Conservation (phyloP, 345 rosid species). For the Gossypium turneri region DNA sequence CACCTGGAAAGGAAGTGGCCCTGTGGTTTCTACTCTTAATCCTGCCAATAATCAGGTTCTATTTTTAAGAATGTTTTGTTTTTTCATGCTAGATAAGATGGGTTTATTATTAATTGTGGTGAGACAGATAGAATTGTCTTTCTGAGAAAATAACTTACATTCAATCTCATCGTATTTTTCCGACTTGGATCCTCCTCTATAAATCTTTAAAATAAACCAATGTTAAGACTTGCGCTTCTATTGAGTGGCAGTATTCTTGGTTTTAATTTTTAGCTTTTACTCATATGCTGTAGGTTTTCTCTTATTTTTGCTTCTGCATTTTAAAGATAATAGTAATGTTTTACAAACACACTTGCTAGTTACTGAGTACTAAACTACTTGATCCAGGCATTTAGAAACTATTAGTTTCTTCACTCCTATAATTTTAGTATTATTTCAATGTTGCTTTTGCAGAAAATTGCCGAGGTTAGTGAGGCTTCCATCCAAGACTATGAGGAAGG, state of each 20-base stretch:
- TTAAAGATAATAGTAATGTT: neutral
- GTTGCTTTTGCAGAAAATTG: constrained; percentile 48
- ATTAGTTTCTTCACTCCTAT: neutral
- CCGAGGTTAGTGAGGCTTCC: constrained; percentile 78
- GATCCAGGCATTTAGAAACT: neutral
- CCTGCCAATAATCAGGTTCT: constrained; percentile 86
- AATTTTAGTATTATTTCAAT: neutral
- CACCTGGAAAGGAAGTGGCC: constrained; percentile 71
- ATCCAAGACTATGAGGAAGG: constrained; percentile 80
- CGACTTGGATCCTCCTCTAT: too few species aligned
- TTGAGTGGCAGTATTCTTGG: neutral
- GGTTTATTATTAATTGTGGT: neutral
- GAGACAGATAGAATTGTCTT: neutral
- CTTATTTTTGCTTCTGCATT: neutral
- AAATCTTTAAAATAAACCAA: neutral
- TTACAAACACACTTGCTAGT: neutral
- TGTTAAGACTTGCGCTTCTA: neutral
- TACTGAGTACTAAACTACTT: neutral
- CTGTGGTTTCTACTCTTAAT: constrained; percentile 56
- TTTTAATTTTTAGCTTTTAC: neutral
- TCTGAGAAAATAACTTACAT: neutral
- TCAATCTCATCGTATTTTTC: neutral
- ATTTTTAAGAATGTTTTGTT: neutral
- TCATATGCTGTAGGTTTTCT: neutral
- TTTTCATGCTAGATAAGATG: neutral